Evolutionary conservation across 2,329 filamentous ascomycete genomes (phyloP).

Genomic region (Phaeophleospora eucalypticola): DNA sequence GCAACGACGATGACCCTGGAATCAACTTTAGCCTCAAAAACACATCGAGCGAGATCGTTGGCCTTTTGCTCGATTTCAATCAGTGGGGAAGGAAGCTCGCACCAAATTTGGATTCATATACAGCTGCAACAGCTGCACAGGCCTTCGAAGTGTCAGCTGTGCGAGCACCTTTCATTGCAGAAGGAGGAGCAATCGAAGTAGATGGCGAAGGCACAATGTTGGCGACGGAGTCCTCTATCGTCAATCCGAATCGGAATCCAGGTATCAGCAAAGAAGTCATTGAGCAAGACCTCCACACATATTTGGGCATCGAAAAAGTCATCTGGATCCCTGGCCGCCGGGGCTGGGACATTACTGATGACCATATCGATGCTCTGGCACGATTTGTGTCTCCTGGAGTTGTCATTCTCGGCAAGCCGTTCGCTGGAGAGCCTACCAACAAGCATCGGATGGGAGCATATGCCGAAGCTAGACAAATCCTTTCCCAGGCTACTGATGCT

Average conservation of each 20-base stretch:
- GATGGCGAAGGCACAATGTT: constrained; percentile 19
- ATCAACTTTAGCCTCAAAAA: constrained; percentile 3
- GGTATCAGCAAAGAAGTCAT: constrained; percentile 12
- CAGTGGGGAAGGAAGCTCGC: constrained; percentile 16
- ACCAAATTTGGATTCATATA: constrained; percentile 10
- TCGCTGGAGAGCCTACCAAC: not conserved
- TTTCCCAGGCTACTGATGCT: constrained; percentile 11
- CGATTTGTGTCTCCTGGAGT: constrained; percentile 12
- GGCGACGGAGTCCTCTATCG: constrained; percentile 17
- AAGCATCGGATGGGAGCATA: constrained; percentile 1
- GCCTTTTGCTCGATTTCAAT: constrained; percentile 18
- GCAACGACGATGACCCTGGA: constrained; percentile 7
- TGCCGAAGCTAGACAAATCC: not conserved
- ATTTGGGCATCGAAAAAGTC: constrained; percentile 16
- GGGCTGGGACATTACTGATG: constrained; percentile 17
- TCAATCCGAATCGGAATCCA: constrained; percentile 20
- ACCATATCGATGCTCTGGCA: constrained; percentile 18
- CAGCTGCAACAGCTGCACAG: constrained; percentile 11
- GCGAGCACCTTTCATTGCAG: constrained; percentile 11
- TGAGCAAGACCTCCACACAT: constrained; percentile 7
- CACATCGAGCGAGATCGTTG: constrained; percentile 8
- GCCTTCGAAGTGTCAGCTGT: constrained; percentile 5
- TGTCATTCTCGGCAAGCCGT: constrained; percentile 12
- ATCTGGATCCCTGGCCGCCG: constrained; percentile 17
- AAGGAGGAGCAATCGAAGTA: constrained; percentile 16